Percentiles rank a stretch among this genome's conserved stretches.
These are phyloP conservation scores for Trichoderma atrobrunneum DNA, from an alignment of 2,329 filamentous ascomycete genomes.

Conservation along the genomic window DNA sequence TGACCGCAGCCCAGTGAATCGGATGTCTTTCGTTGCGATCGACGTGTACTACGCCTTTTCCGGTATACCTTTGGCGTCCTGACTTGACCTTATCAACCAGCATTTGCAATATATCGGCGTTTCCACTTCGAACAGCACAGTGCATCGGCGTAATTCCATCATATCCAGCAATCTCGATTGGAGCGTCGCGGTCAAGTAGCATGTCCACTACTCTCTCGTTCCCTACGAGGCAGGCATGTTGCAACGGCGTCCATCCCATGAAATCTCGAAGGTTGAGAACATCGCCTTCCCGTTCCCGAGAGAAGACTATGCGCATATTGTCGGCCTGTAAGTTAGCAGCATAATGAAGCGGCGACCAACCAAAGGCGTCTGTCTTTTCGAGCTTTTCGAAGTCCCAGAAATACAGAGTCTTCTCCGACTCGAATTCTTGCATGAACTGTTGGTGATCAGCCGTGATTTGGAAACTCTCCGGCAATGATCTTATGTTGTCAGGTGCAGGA, in stretches of 20 bases:
- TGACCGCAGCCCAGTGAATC: conserved; percentile 9
- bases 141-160: conserved; percentile 7
- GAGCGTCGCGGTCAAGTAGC: not conserved
- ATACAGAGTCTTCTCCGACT: too few relatives aligned
- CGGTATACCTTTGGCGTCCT: not conserved
- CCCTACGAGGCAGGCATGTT: not conserved
- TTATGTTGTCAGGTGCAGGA: fast-evolving
- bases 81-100: not conserved
- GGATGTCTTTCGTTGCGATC: not conserved
- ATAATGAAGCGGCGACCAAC: conserved; percentile 14
- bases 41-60: not conserved
- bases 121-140: not conserved
- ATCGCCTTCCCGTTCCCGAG: not conserved
- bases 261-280: not conserved
- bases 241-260: conserved; percentile 4
- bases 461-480: not conserved
- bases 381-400: not conserved
- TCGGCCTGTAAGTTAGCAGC: not conserved
- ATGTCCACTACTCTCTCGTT: not conserved
- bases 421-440: not conserved
- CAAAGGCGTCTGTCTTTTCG: not conserved
- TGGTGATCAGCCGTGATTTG: not conserved
- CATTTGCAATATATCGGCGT: not conserved
- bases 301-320: not conserved
- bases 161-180: not conserved